Evolutionary conservation across 257 asterid species (phyloP).

Genomic region (Forsythia suspensa): DNA sequence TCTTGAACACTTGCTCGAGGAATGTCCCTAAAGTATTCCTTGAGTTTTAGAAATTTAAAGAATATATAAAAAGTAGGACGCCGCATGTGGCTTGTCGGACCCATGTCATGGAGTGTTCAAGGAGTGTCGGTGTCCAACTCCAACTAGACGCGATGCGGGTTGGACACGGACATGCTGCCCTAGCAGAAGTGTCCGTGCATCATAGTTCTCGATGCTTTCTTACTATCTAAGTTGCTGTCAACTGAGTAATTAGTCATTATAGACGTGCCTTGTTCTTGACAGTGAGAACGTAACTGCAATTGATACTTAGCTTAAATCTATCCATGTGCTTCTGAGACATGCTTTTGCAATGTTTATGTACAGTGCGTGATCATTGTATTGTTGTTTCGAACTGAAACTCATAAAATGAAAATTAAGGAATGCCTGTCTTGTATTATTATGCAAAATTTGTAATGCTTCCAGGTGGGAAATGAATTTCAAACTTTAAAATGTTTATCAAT

Average conservation of each 20-base stretch:
- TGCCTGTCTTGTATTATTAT: background rate
- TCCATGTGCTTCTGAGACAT: background rate
- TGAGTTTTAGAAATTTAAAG: no score
- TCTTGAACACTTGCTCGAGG: no score
- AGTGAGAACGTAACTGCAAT: background rate
- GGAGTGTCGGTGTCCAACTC: no score
- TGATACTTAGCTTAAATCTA: background rate
- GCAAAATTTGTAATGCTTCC: background rate
- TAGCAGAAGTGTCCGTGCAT: no score
- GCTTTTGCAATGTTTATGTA: background rate
- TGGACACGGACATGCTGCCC: no score
- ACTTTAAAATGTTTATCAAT: conserved; percentile 34
- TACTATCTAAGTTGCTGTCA: background rate
- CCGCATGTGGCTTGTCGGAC: no score
- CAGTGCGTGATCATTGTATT: background rate
- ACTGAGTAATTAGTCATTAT: background rate
- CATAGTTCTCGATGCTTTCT: background rate
- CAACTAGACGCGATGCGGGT: no score
- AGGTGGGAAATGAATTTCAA: conserved; percentile 16
- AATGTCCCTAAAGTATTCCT: no score
- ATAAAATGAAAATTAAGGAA: background rate
- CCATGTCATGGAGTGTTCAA: no score
- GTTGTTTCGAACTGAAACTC: conserved; percentile 4
- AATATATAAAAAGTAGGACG: no score
- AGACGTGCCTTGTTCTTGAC: background rate